Evolutionary conservation across 352 stramenopile genomes (phyloP).

Genomic region (Phytophthora niederhauseri): DNA sequence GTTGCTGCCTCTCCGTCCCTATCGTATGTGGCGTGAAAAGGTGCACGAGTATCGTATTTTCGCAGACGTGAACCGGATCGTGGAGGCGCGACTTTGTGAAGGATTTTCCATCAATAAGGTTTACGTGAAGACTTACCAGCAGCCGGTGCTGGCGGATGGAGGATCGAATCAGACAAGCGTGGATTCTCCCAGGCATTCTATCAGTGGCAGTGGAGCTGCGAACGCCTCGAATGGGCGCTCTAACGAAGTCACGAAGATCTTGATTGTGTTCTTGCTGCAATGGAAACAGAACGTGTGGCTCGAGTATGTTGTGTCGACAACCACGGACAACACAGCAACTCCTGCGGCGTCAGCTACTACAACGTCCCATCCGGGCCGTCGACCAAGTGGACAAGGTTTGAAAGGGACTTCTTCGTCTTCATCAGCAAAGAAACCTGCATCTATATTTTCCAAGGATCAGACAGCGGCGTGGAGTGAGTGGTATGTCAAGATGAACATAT

Average conservation of each 20-base stretch:
- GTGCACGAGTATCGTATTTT: slow-evolving; percentile 90
- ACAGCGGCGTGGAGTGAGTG: slow-evolving; percentile 68
- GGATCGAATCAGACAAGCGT: slow-evolving; percentile 3
- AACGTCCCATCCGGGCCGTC: slow-evolving; percentile 16
- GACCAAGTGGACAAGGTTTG: slow-evolving; percentile 30
- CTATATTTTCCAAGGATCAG: slow-evolving; percentile 50
- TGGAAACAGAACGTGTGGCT: slow-evolving; percentile 92
- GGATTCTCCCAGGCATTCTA: slow-evolving; percentile 14
- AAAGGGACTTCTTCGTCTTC: slow-evolving; percentile 36
- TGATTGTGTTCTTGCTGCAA: slow-evolving; percentile 84
- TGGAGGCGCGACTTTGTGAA: slow-evolving; percentile 81
- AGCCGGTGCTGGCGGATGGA: slow-evolving; percentile 29
- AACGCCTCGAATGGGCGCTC: slow-evolving; percentile 4
- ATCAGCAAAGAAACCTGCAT: slow-evolving; percentile 29
- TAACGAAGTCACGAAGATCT: slow-evolving; percentile 63
- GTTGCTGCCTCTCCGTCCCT: slow-evolving; percentile 71
- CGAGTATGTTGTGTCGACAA: slow-evolving; percentile 85
- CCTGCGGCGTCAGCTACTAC: slow-evolving; percentile 7
- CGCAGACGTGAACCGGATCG: slow-evolving; percentile 79
- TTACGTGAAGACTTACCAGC: slow-evolving; percentile 59
- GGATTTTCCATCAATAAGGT: slow-evolving; percentile 88
- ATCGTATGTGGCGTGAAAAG: slow-evolving; percentile 89
- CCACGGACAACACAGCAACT: slow-evolving; percentile 45
- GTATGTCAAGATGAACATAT: slow-evolving; percentile 89
- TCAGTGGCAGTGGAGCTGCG: slow-evolving; percentile 12